Evolutionary conservation across 768 basidiomycete species (phyloP), one percentile per base, ranked within the genome.

Genomic region (Termitomyces sp.): DNA sequence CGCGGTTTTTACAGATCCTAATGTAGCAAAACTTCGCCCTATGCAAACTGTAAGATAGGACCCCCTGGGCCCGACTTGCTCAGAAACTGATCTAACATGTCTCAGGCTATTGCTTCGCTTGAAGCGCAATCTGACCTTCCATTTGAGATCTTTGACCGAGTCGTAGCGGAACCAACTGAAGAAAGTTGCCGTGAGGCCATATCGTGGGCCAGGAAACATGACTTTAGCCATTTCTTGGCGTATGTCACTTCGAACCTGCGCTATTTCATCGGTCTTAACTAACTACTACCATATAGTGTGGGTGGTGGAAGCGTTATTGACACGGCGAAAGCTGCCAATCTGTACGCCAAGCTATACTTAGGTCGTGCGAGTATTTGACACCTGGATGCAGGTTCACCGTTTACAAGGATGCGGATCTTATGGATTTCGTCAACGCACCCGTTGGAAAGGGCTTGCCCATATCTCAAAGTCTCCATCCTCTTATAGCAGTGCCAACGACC

Each of bases 361-460:
- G 45, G 23, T 20, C 16, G 20, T 39, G 44, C 6, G 13, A 15
- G 36, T 35, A 12, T 15, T 22, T 18, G 32, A 7, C 41, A 54
- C 18, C 20, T 3, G 10, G 18, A 15, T 44, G 29, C 57, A 92
- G 90, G 55, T 95, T 94, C 70, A 80, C 89, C 0, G 91, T 91
- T 11, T 98, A 98, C 77, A 88, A 88, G 61, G 92, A 98, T 59
- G 83, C 91, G 0, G 91, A 97, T 65, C 74, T 98, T 10, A 89
- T 94, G 75, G 96, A 98, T 68, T 98, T 96, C 68, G 91, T 98
- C 70, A 98, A 98, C 66, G 94, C 96, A 1, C 96, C 96, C 0
- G 77, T 98, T 50, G 96, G 96, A 40, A 94, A 93, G 70, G 95
- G 95, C 5, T 77, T 87, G 36, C 91, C 95, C 2, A 88, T 98